Evolutionary conservation across 2,329 filamentous ascomycete genomes (phyloP).

Genomic region (Sarocladiaceae sp.): DNA sequence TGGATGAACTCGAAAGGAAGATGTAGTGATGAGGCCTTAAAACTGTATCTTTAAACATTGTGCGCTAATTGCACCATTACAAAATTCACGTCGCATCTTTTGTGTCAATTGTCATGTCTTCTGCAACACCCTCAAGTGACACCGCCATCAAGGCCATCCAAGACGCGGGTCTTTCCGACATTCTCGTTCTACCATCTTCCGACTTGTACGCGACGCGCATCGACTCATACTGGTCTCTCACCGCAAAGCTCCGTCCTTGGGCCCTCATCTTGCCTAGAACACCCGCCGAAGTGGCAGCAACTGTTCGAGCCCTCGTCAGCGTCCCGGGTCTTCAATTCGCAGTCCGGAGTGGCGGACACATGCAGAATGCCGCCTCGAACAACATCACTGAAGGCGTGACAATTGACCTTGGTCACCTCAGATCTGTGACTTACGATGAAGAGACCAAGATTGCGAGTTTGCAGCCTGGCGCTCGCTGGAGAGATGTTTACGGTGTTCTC

Average conservation of each 20-base stretch:
- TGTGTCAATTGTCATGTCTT: no score
- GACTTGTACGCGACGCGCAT: constrained; percentile 15
- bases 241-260: constrained; percentile 16
- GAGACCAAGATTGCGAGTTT: constrained; percentile 24
- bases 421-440: constrained; percentile 25
- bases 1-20: no score
- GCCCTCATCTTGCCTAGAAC: constrained; percentile 21
- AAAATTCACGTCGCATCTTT: no score
- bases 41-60: no score
- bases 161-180: background rate
- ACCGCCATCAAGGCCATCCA: background rate
- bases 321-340: constrained; percentile 14
- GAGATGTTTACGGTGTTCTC: constrained; percentile 18
- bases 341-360: constrained; percentile 15
- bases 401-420: constrained; percentile 25
- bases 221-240: constrained; percentile 20
- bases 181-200: background rate
- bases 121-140: background rate
- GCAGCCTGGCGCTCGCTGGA: constrained; percentile 39
- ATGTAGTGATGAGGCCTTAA: no score
- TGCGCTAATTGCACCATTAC: no score
- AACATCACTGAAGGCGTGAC: constrained; percentile 29
- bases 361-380: background rate
- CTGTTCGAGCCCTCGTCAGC: constrained; percentile 14
- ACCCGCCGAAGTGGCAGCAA: constrained; percentile 16